Conservation (phyloP, 73 alveolate species). For the Durusdinium trenchii region DNA sequence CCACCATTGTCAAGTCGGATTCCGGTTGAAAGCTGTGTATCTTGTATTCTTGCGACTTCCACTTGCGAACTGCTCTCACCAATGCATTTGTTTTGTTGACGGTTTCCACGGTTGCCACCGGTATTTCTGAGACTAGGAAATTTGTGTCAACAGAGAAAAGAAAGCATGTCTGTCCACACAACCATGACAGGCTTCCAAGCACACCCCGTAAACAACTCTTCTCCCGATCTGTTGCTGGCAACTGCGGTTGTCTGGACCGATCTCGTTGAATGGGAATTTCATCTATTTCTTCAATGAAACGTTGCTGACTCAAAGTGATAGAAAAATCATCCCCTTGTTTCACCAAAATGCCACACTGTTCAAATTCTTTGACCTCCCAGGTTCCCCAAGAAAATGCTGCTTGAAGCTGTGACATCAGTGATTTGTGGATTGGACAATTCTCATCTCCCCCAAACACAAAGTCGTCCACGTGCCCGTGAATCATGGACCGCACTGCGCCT, state of each 20-base stretch:
- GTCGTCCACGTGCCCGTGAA: background rate
- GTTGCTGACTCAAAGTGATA: background rate
- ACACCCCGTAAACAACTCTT: background rate
- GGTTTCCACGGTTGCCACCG: background rate
- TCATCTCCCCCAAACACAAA: slow-evolving; percentile 12
- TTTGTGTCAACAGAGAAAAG: background rate
- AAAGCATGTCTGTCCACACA: slow-evolving; percentile 25
- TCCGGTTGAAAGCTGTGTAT: background rate
- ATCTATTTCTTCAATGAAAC: background rate
- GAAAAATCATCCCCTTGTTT: background rate
- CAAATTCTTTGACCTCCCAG: background rate
- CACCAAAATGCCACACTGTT: background rate
- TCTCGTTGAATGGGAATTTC: background rate
- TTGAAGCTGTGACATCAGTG: background rate
- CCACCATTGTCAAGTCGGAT: background rate
- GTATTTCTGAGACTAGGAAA: background rate
- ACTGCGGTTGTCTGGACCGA: background rate
- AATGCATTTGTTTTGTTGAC: background rate
- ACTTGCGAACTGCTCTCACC: background rate
- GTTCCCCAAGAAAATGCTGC: background rate
- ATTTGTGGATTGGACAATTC: background rate
- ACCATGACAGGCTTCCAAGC: background rate
- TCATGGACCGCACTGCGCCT: background rate
- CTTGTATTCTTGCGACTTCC: background rate
- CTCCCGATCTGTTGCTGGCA: background rate